Percentiles rank a stretch among this genome's conserved stretches.
Evolutionary conservation across 768 basidiomycete genomes (phyloP).

Genomic region (Mycena floridula): DNA sequence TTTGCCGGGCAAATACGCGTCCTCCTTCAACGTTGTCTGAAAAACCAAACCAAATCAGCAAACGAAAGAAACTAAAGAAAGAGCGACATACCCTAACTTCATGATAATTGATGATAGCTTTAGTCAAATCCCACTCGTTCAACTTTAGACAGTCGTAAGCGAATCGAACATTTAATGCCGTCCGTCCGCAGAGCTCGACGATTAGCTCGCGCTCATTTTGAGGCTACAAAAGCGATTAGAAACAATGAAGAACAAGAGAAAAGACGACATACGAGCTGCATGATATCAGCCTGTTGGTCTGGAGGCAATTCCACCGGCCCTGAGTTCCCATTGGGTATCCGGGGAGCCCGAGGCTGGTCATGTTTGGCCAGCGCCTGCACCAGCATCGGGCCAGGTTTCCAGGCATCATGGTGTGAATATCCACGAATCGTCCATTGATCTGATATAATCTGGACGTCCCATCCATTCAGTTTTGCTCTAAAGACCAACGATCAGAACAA

Average conservation of each 20-base stretch:
- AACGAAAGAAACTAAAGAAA: no score
- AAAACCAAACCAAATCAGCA: no score
- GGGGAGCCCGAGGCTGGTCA: constrained; percentile 9
- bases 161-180: constrained; percentile 73
- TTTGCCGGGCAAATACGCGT: no score
- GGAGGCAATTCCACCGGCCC: constrained; percentile 23
- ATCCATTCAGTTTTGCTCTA: constrained; percentile 76
- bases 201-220: constrained; percentile 68
- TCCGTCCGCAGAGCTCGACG: constrained; percentile 62
- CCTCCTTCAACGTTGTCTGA: no score
- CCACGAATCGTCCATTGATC: constrained; percentile 80
- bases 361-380: no score
- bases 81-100: constrained; percentile 89
- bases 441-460: constrained; percentile 87
- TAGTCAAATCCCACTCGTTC: constrained; percentile 79
- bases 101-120: constrained; percentile 81
- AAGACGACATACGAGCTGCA: constrained; percentile 46
- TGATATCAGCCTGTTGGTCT: constrained; percentile 46
- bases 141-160: constrained; percentile 80
- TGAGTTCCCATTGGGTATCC: constrained; percentile 14
- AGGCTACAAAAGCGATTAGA: constrained; percentile 34
- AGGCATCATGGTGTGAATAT: constrained; percentile 81
- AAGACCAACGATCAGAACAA: constrained; percentile 3
- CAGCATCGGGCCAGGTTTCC: constrained; percentile 67
- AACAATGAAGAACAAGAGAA: constrained; percentile 9